Conservation (phyloP, 2,329 filamentous ascomycete genomes). For the Corniculantispora saksenae region DNA sequence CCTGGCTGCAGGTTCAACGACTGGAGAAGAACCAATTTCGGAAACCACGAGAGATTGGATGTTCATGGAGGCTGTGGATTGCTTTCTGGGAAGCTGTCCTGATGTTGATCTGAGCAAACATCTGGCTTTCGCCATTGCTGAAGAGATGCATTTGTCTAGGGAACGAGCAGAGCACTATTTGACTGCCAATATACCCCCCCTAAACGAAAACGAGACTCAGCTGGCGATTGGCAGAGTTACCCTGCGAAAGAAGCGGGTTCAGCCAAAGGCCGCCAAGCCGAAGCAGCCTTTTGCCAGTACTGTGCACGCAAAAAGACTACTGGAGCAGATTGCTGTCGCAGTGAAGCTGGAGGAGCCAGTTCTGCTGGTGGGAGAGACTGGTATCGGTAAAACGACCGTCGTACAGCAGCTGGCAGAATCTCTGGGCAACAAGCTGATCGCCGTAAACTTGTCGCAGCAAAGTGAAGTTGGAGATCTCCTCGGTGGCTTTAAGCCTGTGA, state of each 20-base stretch:
- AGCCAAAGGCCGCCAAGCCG: constrained; percentile 52
- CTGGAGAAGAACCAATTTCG: constrained; percentile 68
- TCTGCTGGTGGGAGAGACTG: constrained; percentile 95
- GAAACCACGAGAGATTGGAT: constrained; percentile 77
- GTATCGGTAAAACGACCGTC: constrained; percentile 96
- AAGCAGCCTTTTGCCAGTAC: constrained; percentile 83
- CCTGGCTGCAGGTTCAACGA: constrained; percentile 59
- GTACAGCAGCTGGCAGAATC: constrained; percentile 88
- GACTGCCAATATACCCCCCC: constrained; percentile 67
- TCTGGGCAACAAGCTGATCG: constrained; percentile 82
- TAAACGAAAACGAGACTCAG: constrained; percentile 60
- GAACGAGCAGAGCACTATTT: constrained; percentile 80
- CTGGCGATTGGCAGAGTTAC: constrained; percentile 67
- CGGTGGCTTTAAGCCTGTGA: constrained; percentile 95
- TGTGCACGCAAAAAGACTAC: constrained; percentile 75
- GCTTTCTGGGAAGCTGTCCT: constrained; percentile 81
- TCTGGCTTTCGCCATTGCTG: constrained; percentile 72
- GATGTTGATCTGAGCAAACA: constrained; percentile 60
- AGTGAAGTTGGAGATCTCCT: constrained; percentile 95
- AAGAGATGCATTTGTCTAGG: constrained; percentile 83
- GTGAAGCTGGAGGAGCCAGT: constrained; percentile 85
- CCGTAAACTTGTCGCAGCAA: constrained; percentile 96
- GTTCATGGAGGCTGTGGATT: constrained; percentile 91
- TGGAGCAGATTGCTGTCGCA: constrained; percentile 86
- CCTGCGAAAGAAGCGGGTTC: constrained; percentile 57